A percentile compares a stretch with the other conserved stretches of the same genome.
Evolutionary conservation across 805 yeast genomes (phyloP).

Genomic region (Dipodascopsis uninucleata): DNA sequence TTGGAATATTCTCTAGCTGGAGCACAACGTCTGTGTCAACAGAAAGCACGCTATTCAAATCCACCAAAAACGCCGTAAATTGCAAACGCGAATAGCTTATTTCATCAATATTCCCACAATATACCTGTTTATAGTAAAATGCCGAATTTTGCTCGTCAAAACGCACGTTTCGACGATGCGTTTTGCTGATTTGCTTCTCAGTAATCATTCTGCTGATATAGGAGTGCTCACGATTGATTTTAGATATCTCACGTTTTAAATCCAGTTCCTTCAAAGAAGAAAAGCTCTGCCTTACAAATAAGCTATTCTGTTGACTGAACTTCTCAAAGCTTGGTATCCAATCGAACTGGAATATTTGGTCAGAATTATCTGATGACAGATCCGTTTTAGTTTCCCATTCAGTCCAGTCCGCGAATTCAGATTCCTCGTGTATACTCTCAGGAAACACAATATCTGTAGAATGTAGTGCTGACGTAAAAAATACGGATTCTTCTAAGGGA

Average conservation of each 20-base stretch:
- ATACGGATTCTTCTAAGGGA: constrained; percentile 1
- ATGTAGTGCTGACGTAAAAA: constrained; percentile 1
- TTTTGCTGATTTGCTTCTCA: neutral
- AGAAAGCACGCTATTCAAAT: neutral
- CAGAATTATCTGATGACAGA: neutral
- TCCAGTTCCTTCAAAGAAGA: neutral
- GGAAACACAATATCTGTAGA: neutral
- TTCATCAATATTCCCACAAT: constrained; percentile 2
- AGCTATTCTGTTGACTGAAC: neutral
- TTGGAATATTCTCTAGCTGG: constrained; percentile 1
- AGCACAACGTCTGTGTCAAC: constrained; percentile 3
- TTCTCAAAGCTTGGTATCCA: constrained; percentile 1
- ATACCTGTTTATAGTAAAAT: neutral
- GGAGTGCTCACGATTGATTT: neutral
- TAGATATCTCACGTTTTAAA: neutral
- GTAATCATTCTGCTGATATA: constrained; percentile 1
- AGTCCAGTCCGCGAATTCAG: neutral
- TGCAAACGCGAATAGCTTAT: neutral
- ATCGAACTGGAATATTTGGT: neutral
- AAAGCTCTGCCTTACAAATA: neutral
- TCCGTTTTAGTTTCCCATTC: neutral
- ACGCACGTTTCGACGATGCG: constrained; percentile 2
- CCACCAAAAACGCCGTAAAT: constrained; percentile 1
- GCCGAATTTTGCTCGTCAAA: constrained; percentile 1
- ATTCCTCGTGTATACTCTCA: too few relatives aligned